A percentile compares a stretch with the other conserved stretches of the same genome.
phyloP scores from a whole-genome alignment of 148 eudicot genomes.

The Suaeda aralocaspica region DNA sequence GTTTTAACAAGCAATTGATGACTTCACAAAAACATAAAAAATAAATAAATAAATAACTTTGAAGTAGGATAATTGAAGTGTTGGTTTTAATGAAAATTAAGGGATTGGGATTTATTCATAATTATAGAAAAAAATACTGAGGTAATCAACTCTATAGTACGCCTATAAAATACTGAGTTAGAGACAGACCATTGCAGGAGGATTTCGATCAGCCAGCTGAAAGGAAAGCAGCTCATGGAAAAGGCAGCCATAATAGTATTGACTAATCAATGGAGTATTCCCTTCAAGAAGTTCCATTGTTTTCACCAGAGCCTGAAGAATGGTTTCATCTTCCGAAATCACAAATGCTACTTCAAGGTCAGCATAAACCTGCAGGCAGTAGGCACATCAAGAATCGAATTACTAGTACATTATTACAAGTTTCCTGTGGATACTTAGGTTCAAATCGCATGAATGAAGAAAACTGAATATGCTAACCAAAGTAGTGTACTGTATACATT shows the following conservation, averaged over 20 bases:
- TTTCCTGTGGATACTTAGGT: not conserved
- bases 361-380: conserved; percentile 94
- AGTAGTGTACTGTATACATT: not conserved
- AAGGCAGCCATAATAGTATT: conserved; percentile 91
- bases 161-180: too few relatives aligned
- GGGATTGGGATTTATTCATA: too few relatives aligned
- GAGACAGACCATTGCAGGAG: conserved; percentile 58
- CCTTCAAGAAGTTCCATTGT: conserved; percentile 93
- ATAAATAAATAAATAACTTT: too few relatives aligned
- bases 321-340: conserved; percentile 74
- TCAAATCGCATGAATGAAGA: not conserved
- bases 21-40: too few relatives aligned
- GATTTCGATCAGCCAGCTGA: conserved; percentile 89
- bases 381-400: conserved; percentile 7
- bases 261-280: conserved; percentile 78
- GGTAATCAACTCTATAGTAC: too few relatives aligned
- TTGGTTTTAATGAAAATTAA: too few relatives aligned
- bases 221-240: conserved; percentile 91
- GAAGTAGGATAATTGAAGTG: too few relatives aligned
- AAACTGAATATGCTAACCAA: not conserved
- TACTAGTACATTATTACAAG: too few relatives aligned
- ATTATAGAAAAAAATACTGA: too few relatives aligned
- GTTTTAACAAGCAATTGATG: too few relatives aligned
- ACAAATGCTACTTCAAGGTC: conserved; percentile 98
- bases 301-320: conserved; percentile 72